These are phyloP conservation scores for Ophiocordyceps sinensis DNA, from an alignment of 2,329 filamentous ascomycete genomes.

Conservation along the genomic window DNA sequence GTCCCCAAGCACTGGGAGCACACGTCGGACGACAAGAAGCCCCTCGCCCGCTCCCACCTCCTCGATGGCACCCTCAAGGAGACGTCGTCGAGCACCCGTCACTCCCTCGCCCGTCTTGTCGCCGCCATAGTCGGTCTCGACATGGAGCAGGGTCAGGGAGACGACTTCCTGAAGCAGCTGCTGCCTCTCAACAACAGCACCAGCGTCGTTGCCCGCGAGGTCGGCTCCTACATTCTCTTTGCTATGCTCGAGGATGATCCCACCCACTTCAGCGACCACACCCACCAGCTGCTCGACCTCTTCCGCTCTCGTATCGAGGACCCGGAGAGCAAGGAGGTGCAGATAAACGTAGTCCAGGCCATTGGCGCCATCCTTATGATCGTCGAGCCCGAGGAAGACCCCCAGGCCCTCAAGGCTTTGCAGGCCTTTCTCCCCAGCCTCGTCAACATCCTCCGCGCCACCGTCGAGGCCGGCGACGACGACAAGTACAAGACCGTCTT, in stretches of 20 bases:
- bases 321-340: slow-evolving; percentile 78
- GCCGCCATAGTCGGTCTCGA: slow-evolving; percentile 77
- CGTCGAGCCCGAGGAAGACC: slow-evolving; percentile 75
- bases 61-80: slow-evolving; percentile 75
- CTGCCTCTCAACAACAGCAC: slow-evolving; percentile 64
- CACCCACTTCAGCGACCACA: slow-evolving; percentile 69
- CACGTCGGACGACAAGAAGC: slow-evolving; percentile 61
- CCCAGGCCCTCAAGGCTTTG: slow-evolving; percentile 56
- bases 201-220: slow-evolving; percentile 68
- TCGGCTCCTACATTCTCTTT: slow-evolving; percentile 86
- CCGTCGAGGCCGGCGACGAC: slow-evolving; percentile 67
- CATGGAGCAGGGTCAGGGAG: slow-evolving; percentile 56
- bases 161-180: slow-evolving; percentile 69
- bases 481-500: slow-evolving; percentile 83
- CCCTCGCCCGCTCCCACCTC: slow-evolving; percentile 65
- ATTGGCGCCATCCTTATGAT: slow-evolving; percentile 79
- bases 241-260: slow-evolving; percentile 82
- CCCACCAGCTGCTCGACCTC: slow-evolving; percentile 63
- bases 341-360: slow-evolving; percentile 86
- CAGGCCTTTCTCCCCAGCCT: slow-evolving; percentile 73
- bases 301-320: slow-evolving; percentile 84
- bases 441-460: slow-evolving; percentile 77
- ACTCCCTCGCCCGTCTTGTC: slow-evolving; percentile 78
- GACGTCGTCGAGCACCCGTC: slow-evolving; percentile 59
- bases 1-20: slow-evolving; percentile 76